Evolutionary conservation across 352 stramenopile species (phyloP).

Genomic region (Phytophthora tubulina): DNA sequence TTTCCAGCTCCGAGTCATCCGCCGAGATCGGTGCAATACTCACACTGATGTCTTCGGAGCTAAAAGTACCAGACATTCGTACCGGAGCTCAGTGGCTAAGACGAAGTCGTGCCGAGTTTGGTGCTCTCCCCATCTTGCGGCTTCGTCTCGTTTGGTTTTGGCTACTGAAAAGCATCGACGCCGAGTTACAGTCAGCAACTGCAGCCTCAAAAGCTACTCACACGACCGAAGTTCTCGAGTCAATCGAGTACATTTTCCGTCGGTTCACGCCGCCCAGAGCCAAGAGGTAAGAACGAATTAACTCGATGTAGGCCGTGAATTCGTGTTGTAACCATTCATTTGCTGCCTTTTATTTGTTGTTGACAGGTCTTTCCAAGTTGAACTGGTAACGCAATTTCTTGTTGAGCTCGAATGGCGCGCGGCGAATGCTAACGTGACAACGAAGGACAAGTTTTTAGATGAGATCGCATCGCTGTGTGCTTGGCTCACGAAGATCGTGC

Average conservation of each 20-base stretch:
- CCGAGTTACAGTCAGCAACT: constrained; percentile 3
- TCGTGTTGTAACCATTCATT: not conserved
- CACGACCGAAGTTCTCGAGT: constrained; percentile 53
- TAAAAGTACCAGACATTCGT: constrained; percentile 29
- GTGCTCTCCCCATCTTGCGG: constrained; percentile 35
- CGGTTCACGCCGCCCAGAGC: constrained; percentile 52
- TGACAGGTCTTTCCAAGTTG: constrained; percentile 60
- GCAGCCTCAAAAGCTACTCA: not conserved
- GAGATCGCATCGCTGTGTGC: constrained; percentile 33
- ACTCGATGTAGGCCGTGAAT: too few relatives aligned
- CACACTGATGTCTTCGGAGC: constrained; percentile 30
- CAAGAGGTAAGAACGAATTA: constrained; percentile 42
- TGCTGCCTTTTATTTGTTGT: not conserved
- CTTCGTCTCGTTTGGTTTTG: constrained; percentile 72
- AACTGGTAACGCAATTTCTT: constrained; percentile 58
- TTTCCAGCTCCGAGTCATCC: constrained; percentile 13
- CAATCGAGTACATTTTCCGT: constrained; percentile 69
- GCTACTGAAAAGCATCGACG: constrained; percentile 53
- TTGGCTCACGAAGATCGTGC: constrained; percentile 71
- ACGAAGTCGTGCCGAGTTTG: constrained; percentile 52
- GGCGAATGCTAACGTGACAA: constrained; percentile 39
- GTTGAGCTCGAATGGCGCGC: constrained; percentile 64
- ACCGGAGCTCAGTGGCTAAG: constrained; percentile 52
- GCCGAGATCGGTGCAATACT: constrained; percentile 35
- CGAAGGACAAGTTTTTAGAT: constrained; percentile 39